Evolutionary conservation across 805 yeast genomes (phyloP), one percentile per base, ranked within the genome.

Genomic region (Starmerella vitae): DNA sequence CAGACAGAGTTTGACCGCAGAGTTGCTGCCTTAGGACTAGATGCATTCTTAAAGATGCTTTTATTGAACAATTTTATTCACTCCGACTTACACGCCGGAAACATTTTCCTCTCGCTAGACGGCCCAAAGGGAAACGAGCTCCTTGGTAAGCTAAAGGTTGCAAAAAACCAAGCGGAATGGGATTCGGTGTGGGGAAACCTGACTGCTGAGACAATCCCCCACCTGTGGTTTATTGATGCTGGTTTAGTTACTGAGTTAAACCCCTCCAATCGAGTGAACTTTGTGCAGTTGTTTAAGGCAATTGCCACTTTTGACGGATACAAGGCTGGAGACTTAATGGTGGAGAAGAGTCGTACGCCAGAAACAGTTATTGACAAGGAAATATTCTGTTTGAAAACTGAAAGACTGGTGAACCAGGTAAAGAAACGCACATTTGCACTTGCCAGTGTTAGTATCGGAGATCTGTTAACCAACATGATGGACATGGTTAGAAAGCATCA

Each of bases 81-180:
- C 58, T 88, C 97, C 0, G 99, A 91, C 61, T 65, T 91, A 43
- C 99, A 91, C 50, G 96, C 98, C 0, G 99, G 99, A 3, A 91
- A 91, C 57, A 82, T 91, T 54, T 72, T 85, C 66, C 71, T 83
- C 7, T 27, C 43, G 12, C n/a, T 47, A 2, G 44, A 43, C 19
- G 17, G 17, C 14, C n/a, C 30, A 7, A n/a, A 39, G 9, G n/a
- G 10, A 26, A 15, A n/a, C 25, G 52, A 51, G 15, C 44, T 54
- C n/a, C 48, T 50, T 25, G 42, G 34, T 13, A 37, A 43, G 7
- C 45, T 62, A 17, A 43, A 49, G 21, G 38, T 41, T 3, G 48
- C 57, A 5, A 33, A 43, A 7, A 48, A 48, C 28, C 55, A 53
- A n/a, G 59, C 57, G 1, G 64, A 63, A 9, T 67, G 83, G 66